Evolutionary conservation across 371 early-diverging fungal genomes (phyloP).

Genomic region (Apophysomyces ossiformis): DNA sequence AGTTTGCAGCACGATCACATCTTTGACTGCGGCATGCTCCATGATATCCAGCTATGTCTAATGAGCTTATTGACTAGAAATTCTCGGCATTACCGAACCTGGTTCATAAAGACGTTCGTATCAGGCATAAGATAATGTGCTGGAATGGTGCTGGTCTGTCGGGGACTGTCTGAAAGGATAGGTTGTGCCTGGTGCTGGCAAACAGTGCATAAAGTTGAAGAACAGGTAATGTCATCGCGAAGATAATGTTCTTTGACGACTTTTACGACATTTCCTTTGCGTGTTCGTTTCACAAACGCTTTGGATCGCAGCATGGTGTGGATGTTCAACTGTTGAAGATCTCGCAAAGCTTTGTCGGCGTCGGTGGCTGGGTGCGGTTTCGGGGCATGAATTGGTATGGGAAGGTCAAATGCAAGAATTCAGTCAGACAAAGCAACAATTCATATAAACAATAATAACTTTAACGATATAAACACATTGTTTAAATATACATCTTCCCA

Average conservation of each 20-base stretch:
- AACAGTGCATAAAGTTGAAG: slow-evolving; percentile 59
- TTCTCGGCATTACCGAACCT: slow-evolving; percentile 51
- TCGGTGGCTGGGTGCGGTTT: neutral
- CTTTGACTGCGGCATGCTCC: slow-evolving; percentile 83
- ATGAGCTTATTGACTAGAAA: neutral
- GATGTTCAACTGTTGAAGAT: slow-evolving; percentile 1
- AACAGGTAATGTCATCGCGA: slow-evolving; percentile 94
- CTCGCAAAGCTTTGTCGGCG: neutral
- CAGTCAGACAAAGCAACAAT: neutral
- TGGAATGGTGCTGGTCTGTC: slow-evolving; percentile 39
- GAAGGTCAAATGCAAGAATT: neutral
- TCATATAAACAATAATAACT: neutral
- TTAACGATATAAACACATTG: neutral
- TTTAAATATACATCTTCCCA: too few relatives aligned
- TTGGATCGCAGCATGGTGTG: slow-evolving; percentile 59
- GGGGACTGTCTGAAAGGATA: slow-evolving; percentile 50
- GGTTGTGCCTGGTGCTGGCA: slow-evolving; percentile 58
- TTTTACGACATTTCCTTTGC: slow-evolving; percentile 88
- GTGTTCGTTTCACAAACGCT: slow-evolving; percentile 78
- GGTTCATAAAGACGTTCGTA: slow-evolving; percentile 95
- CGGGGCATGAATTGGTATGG: neutral
- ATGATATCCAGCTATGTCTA: slow-evolving; percentile 84
- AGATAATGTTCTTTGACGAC: slow-evolving; percentile 97
- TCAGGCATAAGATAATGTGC: slow-evolving; percentile 91
- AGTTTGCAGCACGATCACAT: slow-evolving; percentile 93